These are phyloP conservation scores for Hippophae tibetana DNA, from an alignment of 306 rosid species.

Conservation along the genomic window DNA sequence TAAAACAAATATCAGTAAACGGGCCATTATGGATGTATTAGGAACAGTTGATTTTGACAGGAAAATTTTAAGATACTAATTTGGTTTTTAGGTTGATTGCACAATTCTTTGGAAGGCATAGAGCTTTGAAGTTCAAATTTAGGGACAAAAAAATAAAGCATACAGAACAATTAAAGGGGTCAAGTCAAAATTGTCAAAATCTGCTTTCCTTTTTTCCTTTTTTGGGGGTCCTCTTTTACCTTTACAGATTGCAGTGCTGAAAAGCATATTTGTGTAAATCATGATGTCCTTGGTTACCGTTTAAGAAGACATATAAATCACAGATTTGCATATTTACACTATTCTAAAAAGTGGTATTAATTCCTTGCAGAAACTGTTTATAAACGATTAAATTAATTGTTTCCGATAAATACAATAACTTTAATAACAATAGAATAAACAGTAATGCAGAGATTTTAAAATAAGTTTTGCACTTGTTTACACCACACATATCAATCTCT, in stretches of 20 bases:
- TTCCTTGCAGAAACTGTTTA: slow-evolving; percentile 3
- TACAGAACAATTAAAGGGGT: neutral
- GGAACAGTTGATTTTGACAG: neutral
- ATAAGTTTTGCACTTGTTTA: neutral
- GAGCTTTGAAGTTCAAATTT: neutral
- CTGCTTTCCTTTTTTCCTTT: slow-evolving; percentile 15
- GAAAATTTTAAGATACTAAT: neutral
- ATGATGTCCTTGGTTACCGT: slow-evolving; percentile 27
- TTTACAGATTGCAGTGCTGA: slow-evolving; percentile 23
- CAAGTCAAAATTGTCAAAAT: slow-evolving; percentile 14
- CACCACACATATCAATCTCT: neutral
- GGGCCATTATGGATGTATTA: slow-evolving; percentile 18
- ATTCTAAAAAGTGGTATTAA: slow-evolving; percentile 12
- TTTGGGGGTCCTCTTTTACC: slow-evolving; percentile 1
- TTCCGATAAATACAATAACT: neutral
- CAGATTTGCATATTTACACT: slow-evolving; percentile 13
- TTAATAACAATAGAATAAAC: neutral
- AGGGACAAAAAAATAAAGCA: slow-evolving; percentile 11
- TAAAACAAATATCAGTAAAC: slow-evolving; percentile 20
- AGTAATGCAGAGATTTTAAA: neutral
- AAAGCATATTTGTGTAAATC: slow-evolving; percentile 35
- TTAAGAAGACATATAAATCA: slow-evolving; percentile 11
- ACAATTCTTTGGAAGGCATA: too few species aligned
- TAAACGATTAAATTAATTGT: slow-evolving; percentile 7
- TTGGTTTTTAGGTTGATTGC: neutral